Conservation (phyloP, 2,329 filamentous ascomycete species). For the Colletotrichum graminicola region DNA sequence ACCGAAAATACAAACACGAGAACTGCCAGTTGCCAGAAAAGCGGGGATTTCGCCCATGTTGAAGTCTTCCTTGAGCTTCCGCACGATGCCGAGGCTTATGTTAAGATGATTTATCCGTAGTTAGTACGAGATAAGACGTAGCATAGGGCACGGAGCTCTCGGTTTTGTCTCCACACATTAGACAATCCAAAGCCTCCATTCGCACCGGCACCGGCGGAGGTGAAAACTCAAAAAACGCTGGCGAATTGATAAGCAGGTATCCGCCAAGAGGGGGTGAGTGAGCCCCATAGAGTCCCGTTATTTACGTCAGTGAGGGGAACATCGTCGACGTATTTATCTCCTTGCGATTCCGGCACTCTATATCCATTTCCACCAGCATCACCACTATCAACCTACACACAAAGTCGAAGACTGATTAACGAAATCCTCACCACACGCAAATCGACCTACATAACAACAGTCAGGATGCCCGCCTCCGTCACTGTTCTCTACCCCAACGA, state of each 20-base stretch:
- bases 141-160: not conserved
- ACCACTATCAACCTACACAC: not conserved
- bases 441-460: not conserved
- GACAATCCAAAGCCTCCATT: constrained; percentile 14
- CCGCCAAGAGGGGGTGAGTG: not conserved
- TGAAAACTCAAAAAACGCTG: constrained; percentile 8
- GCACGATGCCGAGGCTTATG: constrained; percentile 5
- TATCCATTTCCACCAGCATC: too few species aligned
- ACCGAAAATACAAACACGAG: too few species aligned
- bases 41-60: not conserved
- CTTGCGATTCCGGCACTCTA: not conserved
- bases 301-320: constrained; percentile 38
- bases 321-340: constrained; percentile 20
- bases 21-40: not conserved
- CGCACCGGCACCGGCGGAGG: constrained; percentile 26
- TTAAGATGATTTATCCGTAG: not conserved
- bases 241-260: constrained; percentile 33
- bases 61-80: not conserved
- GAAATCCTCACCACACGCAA: not conserved
- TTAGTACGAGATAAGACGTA: not conserved
- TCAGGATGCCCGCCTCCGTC: constrained; percentile 36
- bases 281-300: not conserved
- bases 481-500: constrained; percentile 44
- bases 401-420: not conserved
- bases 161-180: constrained; percentile 1